Percentiles rank a stretch among this genome's conserved stretches.
phyloP scores from a whole-genome alignment of 208 protist genomes.

The Acanthamoeba lenticulata region DNA sequence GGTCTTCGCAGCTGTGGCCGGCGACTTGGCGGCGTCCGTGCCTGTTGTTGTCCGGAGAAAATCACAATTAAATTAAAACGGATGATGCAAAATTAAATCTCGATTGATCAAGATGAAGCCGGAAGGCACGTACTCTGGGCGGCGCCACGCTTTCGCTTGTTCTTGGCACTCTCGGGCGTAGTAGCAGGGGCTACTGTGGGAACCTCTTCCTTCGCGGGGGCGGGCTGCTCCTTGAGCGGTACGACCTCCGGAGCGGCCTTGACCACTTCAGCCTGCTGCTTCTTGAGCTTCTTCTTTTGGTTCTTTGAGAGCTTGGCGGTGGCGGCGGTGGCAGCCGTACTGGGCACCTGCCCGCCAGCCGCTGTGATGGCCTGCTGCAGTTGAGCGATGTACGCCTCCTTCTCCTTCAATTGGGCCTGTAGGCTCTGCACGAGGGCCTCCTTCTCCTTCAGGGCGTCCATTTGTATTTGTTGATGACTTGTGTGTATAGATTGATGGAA shows the following conservation, averaged over 20 bases:
- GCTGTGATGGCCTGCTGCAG: background rate
- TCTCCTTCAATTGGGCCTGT: background rate
- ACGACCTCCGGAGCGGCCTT: background rate
- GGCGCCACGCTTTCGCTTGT: conserved; percentile 24
- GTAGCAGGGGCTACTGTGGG: background rate
- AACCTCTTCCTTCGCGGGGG: background rate
- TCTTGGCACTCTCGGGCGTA: background rate
- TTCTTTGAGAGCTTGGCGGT: background rate
- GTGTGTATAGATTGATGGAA: no score
- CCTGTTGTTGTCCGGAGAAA: background rate
- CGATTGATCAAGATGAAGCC: background rate
- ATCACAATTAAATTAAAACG: background rate
- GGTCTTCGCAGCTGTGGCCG: background rate
- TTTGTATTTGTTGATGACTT: no score
- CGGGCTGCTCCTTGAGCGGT: conserved; percentile 36
- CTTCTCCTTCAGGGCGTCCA: background rate
- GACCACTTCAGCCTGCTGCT: background rate
- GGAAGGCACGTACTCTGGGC: background rate
- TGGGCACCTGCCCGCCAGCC: background rate
- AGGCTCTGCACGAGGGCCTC: background rate
- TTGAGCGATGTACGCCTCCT: background rate
- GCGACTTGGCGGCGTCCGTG: background rate
- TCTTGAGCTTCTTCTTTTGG: conserved; percentile 8
- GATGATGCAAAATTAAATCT: background rate
- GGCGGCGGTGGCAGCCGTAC: background rate